These are phyloP conservation scores for Oryza meyeriana DNA, from an alignment of 176 grass and related monocot genomes.

Conservation along the genomic window DNA sequence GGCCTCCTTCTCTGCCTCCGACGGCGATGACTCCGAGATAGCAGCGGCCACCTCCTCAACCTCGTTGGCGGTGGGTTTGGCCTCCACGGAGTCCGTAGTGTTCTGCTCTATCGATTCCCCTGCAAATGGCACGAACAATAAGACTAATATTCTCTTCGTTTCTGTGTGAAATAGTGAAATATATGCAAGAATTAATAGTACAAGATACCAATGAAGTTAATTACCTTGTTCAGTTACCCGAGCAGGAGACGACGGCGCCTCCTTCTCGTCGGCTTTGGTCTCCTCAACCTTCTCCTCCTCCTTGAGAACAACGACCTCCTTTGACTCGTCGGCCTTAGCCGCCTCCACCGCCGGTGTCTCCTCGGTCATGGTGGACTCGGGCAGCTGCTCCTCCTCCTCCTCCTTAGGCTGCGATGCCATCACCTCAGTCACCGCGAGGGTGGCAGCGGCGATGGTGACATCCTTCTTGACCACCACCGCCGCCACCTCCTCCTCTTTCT, in stretches of 20 bases:
- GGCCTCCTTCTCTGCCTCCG: not conserved
- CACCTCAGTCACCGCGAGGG: not conserved
- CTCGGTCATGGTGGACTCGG: conserved; percentile 28
- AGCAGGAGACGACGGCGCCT: not conserved
- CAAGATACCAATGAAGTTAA: not conserved
- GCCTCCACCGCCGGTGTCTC: not conserved
- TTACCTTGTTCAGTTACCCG: not conserved
- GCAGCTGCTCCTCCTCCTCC: conserved; percentile 19
- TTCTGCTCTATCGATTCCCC: conserved; percentile 42
- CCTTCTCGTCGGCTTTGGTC: not conserved
- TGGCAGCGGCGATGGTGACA: not conserved
- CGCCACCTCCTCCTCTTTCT: not conserved
- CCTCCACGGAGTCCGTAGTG: conserved; percentile 33
- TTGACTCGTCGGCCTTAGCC: not conserved
- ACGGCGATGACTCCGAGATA: not conserved
- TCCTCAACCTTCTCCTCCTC: not conserved
- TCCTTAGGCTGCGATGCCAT: not conserved
- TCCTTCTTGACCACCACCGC: not conserved
- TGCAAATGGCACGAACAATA: not conserved
- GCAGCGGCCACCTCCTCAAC: not conserved
- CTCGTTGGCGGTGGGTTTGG: not conserved
- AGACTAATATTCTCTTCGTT: not conserved
- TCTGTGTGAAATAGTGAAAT: not conserved
- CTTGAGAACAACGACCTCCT: not conserved
- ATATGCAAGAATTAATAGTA: not conserved